Base-by-base conservation (phyloP, 257 asterid genomes). In the Ilex asprella region DNA sequence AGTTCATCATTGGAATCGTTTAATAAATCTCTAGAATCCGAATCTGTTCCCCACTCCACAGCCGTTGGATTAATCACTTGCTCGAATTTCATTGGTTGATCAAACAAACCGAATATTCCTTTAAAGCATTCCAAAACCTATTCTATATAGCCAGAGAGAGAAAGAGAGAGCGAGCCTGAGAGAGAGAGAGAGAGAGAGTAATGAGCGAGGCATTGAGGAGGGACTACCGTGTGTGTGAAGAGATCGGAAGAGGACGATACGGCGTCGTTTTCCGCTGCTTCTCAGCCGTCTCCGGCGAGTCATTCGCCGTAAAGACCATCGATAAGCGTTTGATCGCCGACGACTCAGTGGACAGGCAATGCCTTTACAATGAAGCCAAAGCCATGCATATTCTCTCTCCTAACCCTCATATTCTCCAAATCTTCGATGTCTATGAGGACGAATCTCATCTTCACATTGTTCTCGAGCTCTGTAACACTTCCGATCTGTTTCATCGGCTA, bases 201-300 rank as follows among this genome's bases (percentile, higher is more conserved):
- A 88, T 88, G 96, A 86, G 76, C 59, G 79, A 70, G 56, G 81
- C 71, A 59, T 72, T 86, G 27, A 76, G 75, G 58, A 69, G 82
- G 58, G 82, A 84, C 52, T 88, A 88, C 65, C 70, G 67, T 47
- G 76, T 86, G 9, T 56, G 79, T 7, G 87, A 79, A 64, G 90
- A 88, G 71, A 68, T 88, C 2, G 96, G 95, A 12, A 72, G 84
- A 69, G 96, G 96, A 67, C 73, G 75, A 35, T 86, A 69, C 91
- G 93, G 95, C 76, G 79, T 76, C 71, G 88, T 88, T 15, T 86
- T 61, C 70, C 80, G 72, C 81, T 82, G 95, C 65, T 52, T 73
- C 70, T 78, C 88, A 59, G 35, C 70, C 69, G 65, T 7, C 44
- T 70, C 84, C 61, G 90, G 84, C 0, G 74, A 80, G 2, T 31